Conservation (phyloP, 1,139 yeast genomes). For the Lodderomyces beijingensis region DNA sequence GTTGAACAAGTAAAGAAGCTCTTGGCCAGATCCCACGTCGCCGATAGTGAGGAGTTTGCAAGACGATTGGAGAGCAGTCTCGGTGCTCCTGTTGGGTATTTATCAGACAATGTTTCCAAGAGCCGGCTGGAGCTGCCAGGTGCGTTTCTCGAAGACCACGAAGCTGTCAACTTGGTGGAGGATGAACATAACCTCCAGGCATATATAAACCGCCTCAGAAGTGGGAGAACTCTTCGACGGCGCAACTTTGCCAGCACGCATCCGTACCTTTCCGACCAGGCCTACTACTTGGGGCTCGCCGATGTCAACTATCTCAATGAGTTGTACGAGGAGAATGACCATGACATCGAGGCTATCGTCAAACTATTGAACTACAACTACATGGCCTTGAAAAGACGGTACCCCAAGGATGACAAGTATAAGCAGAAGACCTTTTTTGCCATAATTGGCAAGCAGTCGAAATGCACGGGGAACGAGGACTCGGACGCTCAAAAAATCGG, state of each 20-base stretch:
- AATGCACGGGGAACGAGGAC: conserved; percentile 8
- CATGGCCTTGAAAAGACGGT: conserved; percentile 24
- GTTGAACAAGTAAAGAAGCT: not conserved
- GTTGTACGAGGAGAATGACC: conserved; percentile 30
- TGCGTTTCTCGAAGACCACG: too few relatives aligned
- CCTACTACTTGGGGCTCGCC: conserved; percentile 41
- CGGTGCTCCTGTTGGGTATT: not conserved
- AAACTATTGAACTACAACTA: conserved; percentile 35
- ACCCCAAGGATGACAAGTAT: conserved; percentile 40
- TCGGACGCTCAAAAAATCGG: not conserved
- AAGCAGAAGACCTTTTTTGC: conserved; percentile 36
- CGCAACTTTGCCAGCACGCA: conserved; percentile 45
- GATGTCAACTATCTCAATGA: conserved; percentile 34
- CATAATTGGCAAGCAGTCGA: conserved; percentile 27
- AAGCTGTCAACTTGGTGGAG: conserved; percentile 9
- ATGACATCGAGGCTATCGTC: conserved; percentile 31
- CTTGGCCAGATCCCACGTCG: not conserved
- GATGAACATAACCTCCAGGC: conserved; percentile 13
- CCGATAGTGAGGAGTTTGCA: not conserved
- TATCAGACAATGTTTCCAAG: too few relatives aligned
- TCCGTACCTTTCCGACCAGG: conserved; percentile 47
- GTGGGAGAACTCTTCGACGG: conserved; percentile 34
- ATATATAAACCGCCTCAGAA: conserved; percentile 9
- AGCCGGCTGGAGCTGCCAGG: too few relatives aligned
- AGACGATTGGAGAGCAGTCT: not conserved